phyloP scores from a whole-genome alignment of 2,329 filamentous ascomycete genomes.

The Fusarium ramigenum region DNA sequence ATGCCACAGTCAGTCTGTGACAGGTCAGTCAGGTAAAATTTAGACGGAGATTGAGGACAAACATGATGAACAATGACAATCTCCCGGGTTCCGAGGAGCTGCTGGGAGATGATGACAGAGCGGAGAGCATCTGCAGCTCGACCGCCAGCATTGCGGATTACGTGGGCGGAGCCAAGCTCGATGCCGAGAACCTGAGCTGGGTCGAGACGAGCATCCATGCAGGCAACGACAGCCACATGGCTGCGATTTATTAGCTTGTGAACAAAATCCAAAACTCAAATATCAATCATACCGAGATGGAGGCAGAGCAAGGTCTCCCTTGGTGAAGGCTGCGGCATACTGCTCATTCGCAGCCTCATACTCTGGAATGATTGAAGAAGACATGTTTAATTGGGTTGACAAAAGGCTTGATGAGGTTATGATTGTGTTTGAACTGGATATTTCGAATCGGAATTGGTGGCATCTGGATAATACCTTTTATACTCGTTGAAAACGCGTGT shows the following conservation, averaged over 20 bases:
- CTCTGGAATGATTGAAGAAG: conserved; percentile 31
- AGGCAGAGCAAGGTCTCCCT: conserved; percentile 36
- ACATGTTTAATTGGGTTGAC: conserved; percentile 1
- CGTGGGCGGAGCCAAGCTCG: conserved; percentile 73
- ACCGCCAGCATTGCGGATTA: conserved; percentile 80
- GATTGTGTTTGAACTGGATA: background rate
- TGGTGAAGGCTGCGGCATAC: conserved; percentile 35
- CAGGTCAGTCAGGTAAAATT: background rate
- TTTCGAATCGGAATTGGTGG: too few relatives aligned
- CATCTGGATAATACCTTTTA: background rate
- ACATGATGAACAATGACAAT: conserved; percentile 76
- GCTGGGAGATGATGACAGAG: conserved; percentile 80
- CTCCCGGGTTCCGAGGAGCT: conserved; percentile 79
- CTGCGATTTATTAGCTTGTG: conserved; percentile 14
- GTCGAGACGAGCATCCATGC: conserved; percentile 82
- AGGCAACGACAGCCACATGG: conserved; percentile 66
- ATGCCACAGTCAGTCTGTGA: conserved; percentile 57
- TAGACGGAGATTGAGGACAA: rapidly evolving
- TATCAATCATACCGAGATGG: conserved; percentile 31
- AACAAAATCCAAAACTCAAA: rapidly evolving
- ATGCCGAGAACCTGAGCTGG: conserved; percentile 51
- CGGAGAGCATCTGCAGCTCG: conserved; percentile 75
- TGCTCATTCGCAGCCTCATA: conserved; percentile 38
- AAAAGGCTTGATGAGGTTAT: background rate
- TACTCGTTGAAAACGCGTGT: background rate